phyloP scores from a whole-genome alignment of 1,139 yeast species.

The Suhomyces taliae region DNA sequence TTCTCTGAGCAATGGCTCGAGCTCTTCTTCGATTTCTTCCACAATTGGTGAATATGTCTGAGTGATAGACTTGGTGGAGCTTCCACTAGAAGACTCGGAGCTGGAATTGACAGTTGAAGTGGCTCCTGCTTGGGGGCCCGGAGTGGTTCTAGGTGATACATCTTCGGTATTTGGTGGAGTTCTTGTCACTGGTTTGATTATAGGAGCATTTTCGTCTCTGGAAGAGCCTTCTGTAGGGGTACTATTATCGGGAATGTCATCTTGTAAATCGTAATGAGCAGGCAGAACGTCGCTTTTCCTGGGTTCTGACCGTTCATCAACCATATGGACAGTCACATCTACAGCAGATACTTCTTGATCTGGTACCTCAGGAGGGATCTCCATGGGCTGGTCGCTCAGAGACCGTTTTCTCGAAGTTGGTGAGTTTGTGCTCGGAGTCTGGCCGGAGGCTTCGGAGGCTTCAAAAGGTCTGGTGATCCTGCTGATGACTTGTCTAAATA shows the following conservation, averaged over 20 bases:
- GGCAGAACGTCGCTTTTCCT: not conserved
- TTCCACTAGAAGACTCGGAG: not conserved
- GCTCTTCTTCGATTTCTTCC: conserved; percentile 7
- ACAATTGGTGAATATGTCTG: conserved; percentile 1
- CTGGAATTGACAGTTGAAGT: not conserved
- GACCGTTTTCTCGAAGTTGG: conserved; percentile 1
- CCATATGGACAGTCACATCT: conserved; percentile 6
- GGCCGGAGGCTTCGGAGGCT: not conserved
- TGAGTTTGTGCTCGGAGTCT: not conserved
- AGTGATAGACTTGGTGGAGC: not conserved
- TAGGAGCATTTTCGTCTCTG: not conserved
- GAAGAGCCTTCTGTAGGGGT: not conserved
- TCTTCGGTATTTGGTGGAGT: not conserved
- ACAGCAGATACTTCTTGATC: conserved; percentile 2
- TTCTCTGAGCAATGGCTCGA: conserved; percentile 6
- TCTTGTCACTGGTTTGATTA: not conserved
- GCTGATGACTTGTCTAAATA: too few species aligned
- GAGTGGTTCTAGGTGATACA: not conserved
- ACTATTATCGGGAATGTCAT: not conserved
- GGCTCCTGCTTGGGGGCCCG: not conserved
- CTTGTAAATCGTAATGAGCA: not conserved
- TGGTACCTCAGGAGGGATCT: conserved; percentile 4
- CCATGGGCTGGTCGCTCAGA: conserved; percentile 1
- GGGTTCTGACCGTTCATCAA: conserved; percentile 2
- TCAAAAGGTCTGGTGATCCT: too few species aligned